These are phyloP conservation scores for Cryptosporidium meleagridis DNA, from an alignment of 169 alveolate species.

Conservation along the genomic window DNA sequence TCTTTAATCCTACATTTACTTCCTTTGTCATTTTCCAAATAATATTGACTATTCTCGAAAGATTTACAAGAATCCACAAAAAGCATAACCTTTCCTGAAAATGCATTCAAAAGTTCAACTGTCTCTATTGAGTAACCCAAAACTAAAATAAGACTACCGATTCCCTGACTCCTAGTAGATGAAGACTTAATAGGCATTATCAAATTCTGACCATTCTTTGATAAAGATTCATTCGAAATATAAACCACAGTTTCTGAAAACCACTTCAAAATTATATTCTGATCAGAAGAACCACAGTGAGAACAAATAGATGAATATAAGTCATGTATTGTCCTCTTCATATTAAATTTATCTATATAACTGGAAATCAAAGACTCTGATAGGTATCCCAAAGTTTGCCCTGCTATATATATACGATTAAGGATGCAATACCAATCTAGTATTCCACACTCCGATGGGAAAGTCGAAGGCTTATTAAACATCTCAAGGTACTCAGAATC, in stretches of 20 bases:
- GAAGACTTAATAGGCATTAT: conserved; percentile 57
- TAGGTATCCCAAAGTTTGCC: not conserved
- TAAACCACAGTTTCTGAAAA: conserved; percentile 38
- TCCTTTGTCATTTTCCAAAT: not conserved
- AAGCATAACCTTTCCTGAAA: conserved; percentile 22
- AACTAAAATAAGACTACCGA: not conserved
- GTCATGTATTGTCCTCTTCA: conserved; percentile 51
- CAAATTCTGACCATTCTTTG: conserved; percentile 3
- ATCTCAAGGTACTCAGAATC: conserved; percentile 26
- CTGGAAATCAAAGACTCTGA: conserved; percentile 34
- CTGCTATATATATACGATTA: conserved; percentile 43
- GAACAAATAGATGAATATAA: conserved; percentile 18
- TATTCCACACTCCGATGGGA: conserved; percentile 57
- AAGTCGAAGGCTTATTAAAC: conserved; percentile 29
- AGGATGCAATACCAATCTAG: conserved; percentile 49
- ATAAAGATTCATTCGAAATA: not conserved
- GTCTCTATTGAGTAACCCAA: conserved; percentile 58
- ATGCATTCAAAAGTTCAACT: conserved; percentile 60
- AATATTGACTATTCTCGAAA: not conserved
- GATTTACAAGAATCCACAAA: conserved; percentile 31
- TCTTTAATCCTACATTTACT: not conserved
- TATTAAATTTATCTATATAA: conserved; percentile 38
- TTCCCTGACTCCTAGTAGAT: not conserved
- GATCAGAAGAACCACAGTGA: conserved; percentile 33
- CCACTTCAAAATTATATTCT: conserved; percentile 32